These are phyloP conservation scores for Wallacemonas sp. DNA, from an alignment of 208 protist genomes.

Conservation along the genomic window DNA sequence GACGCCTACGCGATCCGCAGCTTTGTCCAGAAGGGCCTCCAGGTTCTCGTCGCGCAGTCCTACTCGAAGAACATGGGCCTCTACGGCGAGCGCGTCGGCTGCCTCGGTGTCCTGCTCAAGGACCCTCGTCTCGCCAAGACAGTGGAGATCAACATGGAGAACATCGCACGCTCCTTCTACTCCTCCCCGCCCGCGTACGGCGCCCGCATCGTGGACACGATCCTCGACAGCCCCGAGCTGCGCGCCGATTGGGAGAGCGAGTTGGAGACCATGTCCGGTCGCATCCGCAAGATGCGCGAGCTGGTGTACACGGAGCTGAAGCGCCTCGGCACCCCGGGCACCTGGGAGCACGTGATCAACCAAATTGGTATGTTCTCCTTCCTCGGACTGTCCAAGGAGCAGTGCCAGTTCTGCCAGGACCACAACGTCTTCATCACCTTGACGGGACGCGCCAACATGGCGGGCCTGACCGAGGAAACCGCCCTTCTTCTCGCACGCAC, in stretches of 20 bases:
- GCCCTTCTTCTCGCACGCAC: slow-evolving; percentile 55
- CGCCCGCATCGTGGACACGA: slow-evolving; percentile 90
- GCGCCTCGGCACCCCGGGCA: slow-evolving; percentile 71
- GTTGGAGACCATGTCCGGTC: slow-evolving; percentile 84
- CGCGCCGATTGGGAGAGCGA: slow-evolving; percentile 91
- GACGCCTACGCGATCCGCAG: slow-evolving; percentile 90
- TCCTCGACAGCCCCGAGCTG: slow-evolving; percentile 87
- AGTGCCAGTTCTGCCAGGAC: slow-evolving; percentile 74
- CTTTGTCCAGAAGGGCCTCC: slow-evolving; percentile 79
- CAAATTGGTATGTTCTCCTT: slow-evolving; percentile 99
- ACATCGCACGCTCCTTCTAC: slow-evolving; percentile 94
- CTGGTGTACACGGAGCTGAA: slow-evolving; percentile 75
- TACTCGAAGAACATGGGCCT: slow-evolving; percentile 99
- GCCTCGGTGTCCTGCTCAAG: slow-evolving; percentile 79
- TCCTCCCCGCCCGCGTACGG: slow-evolving; percentile 97
- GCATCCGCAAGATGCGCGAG: slow-evolving; percentile 86
- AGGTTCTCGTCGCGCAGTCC: slow-evolving; percentile 92
- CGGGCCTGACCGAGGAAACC: slow-evolving; percentile 67
- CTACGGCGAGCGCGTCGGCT: slow-evolving; percentile 95
- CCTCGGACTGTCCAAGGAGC: slow-evolving; percentile 91
- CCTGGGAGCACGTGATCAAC: slow-evolving; percentile 95
- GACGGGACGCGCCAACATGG: slow-evolving; percentile 83
- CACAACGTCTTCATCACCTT: slow-evolving; percentile 78
- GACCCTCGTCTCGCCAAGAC: slow-evolving; percentile 57
- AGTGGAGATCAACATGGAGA: slow-evolving; percentile 77